Conservation (phyloP, 495 filamentous ascomycete species). For the Hyaloscypha variabilis region DNA sequence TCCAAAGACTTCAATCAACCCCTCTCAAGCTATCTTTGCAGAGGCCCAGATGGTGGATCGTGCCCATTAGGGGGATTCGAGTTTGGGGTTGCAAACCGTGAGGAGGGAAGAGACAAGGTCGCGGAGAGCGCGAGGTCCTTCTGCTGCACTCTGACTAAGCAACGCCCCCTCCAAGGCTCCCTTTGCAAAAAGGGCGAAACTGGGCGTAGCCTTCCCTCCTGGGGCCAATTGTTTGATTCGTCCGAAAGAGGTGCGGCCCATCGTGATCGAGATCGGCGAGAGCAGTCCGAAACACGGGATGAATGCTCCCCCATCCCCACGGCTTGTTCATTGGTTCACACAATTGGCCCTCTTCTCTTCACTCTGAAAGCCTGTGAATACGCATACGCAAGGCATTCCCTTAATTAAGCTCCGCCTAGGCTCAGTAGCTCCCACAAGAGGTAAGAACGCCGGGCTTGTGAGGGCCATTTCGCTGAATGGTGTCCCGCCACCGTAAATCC, state of each 20-base stretch:
- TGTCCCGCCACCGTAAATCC: not conserved
- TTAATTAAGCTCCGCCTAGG: too few species aligned
- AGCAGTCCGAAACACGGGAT: not conserved
- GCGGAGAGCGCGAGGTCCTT: not conserved
- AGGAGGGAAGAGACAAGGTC: too few species aligned
- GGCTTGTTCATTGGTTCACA: constrained; percentile 3
- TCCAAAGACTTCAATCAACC: too few species aligned
- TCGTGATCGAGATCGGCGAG: not conserved
- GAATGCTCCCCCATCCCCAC: not conserved
- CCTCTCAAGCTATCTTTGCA: too few species aligned
- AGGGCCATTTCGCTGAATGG: constrained; percentile 22
- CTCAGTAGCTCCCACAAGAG: not conserved
- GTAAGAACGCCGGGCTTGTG: not conserved
- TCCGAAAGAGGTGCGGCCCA: not conserved
- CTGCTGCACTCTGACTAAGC: not conserved
- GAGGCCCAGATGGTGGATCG: too few species aligned
- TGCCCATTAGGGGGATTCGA: too few species aligned
- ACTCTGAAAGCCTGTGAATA: not conserved
- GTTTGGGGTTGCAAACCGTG: too few species aligned
- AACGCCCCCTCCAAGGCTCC: not conserved
- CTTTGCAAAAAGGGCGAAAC: not conserved
- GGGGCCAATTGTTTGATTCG: too few species aligned
- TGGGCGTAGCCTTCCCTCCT: too few species aligned
- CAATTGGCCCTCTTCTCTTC: constrained; percentile 6
- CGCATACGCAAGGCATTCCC: too few species aligned